Evolutionary conservation across 2,329 filamentous ascomycete genomes (phyloP), one percentile per base, ranked within the genome.

Genomic region (Alternaria longipes): DNA sequence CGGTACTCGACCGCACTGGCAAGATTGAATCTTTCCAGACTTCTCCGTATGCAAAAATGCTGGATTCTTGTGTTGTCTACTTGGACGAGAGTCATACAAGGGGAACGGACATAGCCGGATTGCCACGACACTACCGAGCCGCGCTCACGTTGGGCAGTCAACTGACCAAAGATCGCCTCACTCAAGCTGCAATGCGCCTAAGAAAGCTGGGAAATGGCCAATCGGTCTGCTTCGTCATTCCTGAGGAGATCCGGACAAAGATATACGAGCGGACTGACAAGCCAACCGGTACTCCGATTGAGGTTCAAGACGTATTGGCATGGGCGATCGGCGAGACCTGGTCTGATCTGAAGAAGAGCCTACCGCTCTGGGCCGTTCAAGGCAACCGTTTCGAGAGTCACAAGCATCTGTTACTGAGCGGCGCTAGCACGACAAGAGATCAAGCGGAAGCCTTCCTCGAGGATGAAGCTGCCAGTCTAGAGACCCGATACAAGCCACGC

Each of bases 71-170:
- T 56, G 73, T 91, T 0, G 81, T 93, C 0, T 93, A 89, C 55
- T 80, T 94, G 0, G 90, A 93, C 51, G 87, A 93, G 59, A 84
- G 85, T 0, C 90, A 93, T 62, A 91, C 90, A 0, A 77, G 90
- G 61, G 90, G 91, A 0, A 92, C 85, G 0, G 90, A 94, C 63
- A 70, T 93, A 0, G 30, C 46, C 0, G 85, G 84, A 34, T 75
- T 92, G 0, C 90, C 89, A 0, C 57, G 58, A 0, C 5, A 83
- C 12, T 89, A 89, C 64, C 80, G 86, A 0, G 91, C 90, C 0
- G 87, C 87, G 0, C 87, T 93, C 0, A 93, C 90, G 0, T 73
- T 94, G 0, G 90, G 90, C 0, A 82, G 87, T 0, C 80, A 81
- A 4, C 65, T 92, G 1, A 90, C 87, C 0, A 94, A 93, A 62